A percentile compares a stretch with the other conserved stretches of the same genome.
These are phyloP conservation scores for Liriodendron chinense DNA, from an alignment of 164 flowering plant genomes.

Conservation along the genomic window DNA sequence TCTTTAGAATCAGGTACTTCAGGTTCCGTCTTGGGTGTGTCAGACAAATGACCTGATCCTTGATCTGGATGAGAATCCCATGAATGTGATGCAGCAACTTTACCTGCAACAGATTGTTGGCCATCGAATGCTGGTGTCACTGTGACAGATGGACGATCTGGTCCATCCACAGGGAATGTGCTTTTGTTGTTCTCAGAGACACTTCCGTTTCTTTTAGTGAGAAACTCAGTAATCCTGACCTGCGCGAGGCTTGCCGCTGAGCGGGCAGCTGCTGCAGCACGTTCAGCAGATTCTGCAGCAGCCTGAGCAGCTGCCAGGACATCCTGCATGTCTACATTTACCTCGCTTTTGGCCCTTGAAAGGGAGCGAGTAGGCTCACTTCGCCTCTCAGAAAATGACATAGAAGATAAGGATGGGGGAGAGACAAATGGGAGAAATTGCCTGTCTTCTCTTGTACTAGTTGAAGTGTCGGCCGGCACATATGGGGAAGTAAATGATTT, in stretches of 20 bases:
- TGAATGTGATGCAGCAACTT: conserved; percentile 17
- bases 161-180: conserved; percentile 13
- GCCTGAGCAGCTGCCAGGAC: conserved; percentile 87
- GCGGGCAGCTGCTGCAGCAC: conserved; percentile 93
- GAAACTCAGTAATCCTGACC: conserved; percentile 66
- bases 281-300: conserved; percentile 90
- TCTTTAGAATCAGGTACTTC: conserved; percentile 19
- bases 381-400: conserved; percentile 24
- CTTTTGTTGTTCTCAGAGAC: conserved; percentile 27
- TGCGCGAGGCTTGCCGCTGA: conserved; percentile 89
- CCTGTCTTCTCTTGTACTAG: conserved; percentile 32
- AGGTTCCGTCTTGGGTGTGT: conserved; percentile 25
- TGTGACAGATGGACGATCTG: conserved; percentile 11
- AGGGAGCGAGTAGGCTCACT: conserved; percentile 5
- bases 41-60: conserved; percentile 13
- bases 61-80: conserved; percentile 15
- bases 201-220: conserved; percentile 39
- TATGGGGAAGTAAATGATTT: conserved; percentile 12
- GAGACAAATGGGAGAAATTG: conserved; percentile 67
- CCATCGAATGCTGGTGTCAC: conserved; percentile 27
- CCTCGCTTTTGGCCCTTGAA: conserved; percentile 32
- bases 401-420: conserved; percentile 50
- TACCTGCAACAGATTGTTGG: conserved; percentile 26
- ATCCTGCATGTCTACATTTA: conserved; percentile 68
- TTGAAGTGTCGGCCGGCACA: conserved; percentile 16